A percentile compares a stretch with the other conserved stretches of the same genome.
Evolutionary conservation across 2,329 filamentous ascomycete genomes (phyloP).

Genomic region (Penicillium sp.): DNA sequence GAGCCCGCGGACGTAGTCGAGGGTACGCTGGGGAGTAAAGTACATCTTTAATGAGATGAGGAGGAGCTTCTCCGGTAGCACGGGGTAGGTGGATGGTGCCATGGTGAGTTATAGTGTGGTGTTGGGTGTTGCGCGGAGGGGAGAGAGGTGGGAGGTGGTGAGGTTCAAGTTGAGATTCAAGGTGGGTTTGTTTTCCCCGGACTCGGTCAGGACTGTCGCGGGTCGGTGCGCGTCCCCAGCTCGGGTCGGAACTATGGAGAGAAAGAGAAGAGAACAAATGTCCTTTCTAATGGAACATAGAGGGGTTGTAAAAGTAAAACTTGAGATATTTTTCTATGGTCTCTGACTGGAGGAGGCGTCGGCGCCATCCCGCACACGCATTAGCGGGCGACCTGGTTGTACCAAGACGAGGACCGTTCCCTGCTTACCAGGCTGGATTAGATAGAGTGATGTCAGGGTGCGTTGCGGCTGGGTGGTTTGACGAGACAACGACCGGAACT

Average conservation of each 20-base stretch:
- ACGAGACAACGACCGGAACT: neutral
- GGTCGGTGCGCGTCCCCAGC: conserved; percentile 4
- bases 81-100: conserved; percentile 29
- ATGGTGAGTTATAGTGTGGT: conserved; percentile 13
- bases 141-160: neutral
- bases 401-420: conserved; percentile 3
- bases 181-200: neutral
- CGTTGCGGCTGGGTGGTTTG: neutral
- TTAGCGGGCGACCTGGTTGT: conserved; percentile 16
- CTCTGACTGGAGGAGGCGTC: neutral
- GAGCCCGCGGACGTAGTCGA: conserved; percentile 58
- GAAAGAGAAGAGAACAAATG: neutral
- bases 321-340: conserved; percentile 6
- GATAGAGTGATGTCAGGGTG: conserved; percentile 17
- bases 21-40: conserved; percentile 53
- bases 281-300: neutral
- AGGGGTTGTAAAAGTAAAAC: neutral
- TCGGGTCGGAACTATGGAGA: neutral
- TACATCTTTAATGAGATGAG: conserved; percentile 48
- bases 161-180: neutral
- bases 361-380: conserved; percentile 19
- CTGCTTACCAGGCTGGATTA: conserved; percentile 8
- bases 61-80: conserved; percentile 42
- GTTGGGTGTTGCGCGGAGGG: neutral
- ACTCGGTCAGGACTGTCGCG: neutral